Conservation (phyloP, 2,329 filamentous ascomycete genomes). For the Colletotrichum sp. region DNA sequence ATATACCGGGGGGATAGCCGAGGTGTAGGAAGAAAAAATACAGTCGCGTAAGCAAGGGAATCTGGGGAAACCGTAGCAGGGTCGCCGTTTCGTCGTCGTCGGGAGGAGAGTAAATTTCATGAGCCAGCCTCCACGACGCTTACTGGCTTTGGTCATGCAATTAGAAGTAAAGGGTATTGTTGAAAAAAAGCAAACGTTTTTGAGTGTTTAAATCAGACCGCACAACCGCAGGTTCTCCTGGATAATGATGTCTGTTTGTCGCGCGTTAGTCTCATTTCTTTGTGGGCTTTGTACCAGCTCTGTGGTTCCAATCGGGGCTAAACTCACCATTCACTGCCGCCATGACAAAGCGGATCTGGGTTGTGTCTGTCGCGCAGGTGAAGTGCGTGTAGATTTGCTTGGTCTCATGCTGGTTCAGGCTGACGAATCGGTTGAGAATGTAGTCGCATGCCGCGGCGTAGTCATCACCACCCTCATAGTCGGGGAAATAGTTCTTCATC, state of each 20-base stretch:
- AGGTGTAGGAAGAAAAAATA: slow-evolving; percentile 19
- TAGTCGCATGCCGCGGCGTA: slow-evolving; percentile 97
- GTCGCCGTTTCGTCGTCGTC: slow-evolving; percentile 20
- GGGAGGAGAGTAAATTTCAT: slow-evolving; percentile 20
- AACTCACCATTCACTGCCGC: slow-evolving; percentile 93
- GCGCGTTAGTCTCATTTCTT: background rate
- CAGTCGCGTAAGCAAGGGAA: slow-evolving; percentile 21
- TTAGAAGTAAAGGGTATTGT: slow-evolving; percentile 48
- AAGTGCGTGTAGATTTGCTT: slow-evolving; percentile 99
- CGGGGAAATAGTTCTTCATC: slow-evolving; percentile 89
- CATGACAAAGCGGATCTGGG: slow-evolving; percentile 99
- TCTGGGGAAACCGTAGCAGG: slow-evolving; percentile 19
- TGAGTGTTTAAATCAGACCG: slow-evolving; percentile 81
- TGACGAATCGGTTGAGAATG: slow-evolving; percentile 98
- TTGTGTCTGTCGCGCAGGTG: slow-evolving; percentile 97
- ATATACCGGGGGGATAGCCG: slow-evolving; percentile 13
- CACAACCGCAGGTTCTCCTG: slow-evolving; percentile 98
- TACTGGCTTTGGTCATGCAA: slow-evolving; percentile 25
- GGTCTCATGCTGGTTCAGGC: slow-evolving; percentile 97
- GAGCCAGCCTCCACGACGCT: slow-evolving; percentile 22
- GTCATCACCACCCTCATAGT: slow-evolving; percentile 94
- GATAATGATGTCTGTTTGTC: slow-evolving; percentile 89
- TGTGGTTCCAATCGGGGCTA: background rate
- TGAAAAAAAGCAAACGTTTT: slow-evolving; percentile 37
- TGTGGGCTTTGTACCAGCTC: background rate